These are phyloP conservation scores for Aspergillus piperis DNA, from an alignment of 2,329 filamentous ascomycete species.

Conservation along the genomic window DNA sequence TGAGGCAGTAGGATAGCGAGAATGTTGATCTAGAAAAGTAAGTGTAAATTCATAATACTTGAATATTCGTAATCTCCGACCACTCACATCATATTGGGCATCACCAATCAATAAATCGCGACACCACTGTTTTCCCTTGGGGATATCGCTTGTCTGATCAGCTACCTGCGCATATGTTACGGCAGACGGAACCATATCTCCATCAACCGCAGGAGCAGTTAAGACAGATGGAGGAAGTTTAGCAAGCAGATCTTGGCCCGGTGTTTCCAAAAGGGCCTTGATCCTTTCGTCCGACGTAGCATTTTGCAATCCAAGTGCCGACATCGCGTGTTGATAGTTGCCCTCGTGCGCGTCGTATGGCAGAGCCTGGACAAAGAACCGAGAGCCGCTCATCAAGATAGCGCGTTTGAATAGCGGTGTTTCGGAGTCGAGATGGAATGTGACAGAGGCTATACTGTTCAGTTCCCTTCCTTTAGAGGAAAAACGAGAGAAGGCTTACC, in stretches of 20 bases:
- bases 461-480: background rate
- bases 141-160: slow-evolving; percentile 28
- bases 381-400: slow-evolving; percentile 48
- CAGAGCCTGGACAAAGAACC: slow-evolving; percentile 45
- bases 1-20: slow-evolving; percentile 31
- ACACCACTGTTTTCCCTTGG: slow-evolving; percentile 50
- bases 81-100: slow-evolving; percentile 49
- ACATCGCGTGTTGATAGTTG: slow-evolving; percentile 44
- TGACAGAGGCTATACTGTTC: slow-evolving; percentile 29
- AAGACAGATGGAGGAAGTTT: slow-evolving; percentile 41
- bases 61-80: background rate
- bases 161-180: slow-evolving; percentile 27
- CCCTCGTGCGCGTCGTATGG: slow-evolving; percentile 43
- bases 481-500: slow-evolving; percentile 23
- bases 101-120: slow-evolving; percentile 52
- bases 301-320: slow-evolving; percentile 43
- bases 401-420: slow-evolving; percentile 45
- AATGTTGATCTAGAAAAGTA: slow-evolving; percentile 27
- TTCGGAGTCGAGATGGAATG: slow-evolving; percentile 38
- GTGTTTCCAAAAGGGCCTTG: slow-evolving; percentile 42
- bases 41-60: too few species aligned
- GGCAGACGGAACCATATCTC: slow-evolving; percentile 40
- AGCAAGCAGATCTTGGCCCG: slow-evolving; percentile 45
- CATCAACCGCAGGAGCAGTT: slow-evolving; percentile 45
- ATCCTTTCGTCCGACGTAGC: slow-evolving; percentile 44